These are phyloP conservation scores for Lasiodiplodia sp. DNA, from an alignment of 2,329 filamentous ascomycete genomes.

Conservation along the genomic window DNA sequence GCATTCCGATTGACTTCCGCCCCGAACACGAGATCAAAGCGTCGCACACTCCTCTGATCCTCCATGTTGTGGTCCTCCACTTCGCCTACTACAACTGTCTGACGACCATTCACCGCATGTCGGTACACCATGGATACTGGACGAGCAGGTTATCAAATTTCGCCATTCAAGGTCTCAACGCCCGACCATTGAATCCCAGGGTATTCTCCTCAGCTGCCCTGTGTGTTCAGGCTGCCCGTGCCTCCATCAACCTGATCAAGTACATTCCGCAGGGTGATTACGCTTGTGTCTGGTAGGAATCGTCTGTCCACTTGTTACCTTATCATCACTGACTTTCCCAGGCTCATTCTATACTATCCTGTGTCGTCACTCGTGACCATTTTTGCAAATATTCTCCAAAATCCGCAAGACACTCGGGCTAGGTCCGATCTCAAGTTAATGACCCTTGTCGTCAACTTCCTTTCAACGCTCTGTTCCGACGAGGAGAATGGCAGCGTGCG, in stretches of 20 bases:
- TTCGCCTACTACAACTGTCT: slow-evolving; percentile 98
- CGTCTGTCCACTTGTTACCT: not conserved
- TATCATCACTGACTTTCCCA: slow-evolving; percentile 46
- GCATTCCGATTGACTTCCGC: slow-evolving; percentile 93
- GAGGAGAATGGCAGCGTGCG: slow-evolving; percentile 89
- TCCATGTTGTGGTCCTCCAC: slow-evolving; percentile 93
- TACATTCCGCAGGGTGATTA: slow-evolving; percentile 97
- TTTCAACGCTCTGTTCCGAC: slow-evolving; percentile 87
- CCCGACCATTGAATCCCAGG: slow-evolving; percentile 86
- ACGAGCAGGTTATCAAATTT: slow-evolving; percentile 93
- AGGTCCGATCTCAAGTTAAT: slow-evolving; percentile 90
- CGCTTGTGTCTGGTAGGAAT: slow-evolving; percentile 85
- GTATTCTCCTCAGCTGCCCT: slow-evolving; percentile 93
- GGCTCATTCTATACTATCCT: slow-evolving; percentile 94
- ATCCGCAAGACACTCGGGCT: slow-evolving; percentile 86
- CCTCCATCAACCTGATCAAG: slow-evolving; percentile 91
- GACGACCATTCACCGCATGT: slow-evolving; percentile 98
- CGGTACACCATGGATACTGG: slow-evolving; percentile 97
- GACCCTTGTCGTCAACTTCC: slow-evolving; percentile 89
- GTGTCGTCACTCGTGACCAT: slow-evolving; percentile 93
- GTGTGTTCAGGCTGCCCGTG: slow-evolving; percentile 90
- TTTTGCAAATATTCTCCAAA: slow-evolving; percentile 96
- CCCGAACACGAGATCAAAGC: slow-evolving; percentile 96
- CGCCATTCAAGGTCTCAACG: slow-evolving; percentile 92
- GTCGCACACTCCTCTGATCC: slow-evolving; percentile 87